Evolutionary conservation across 2,329 filamentous ascomycete genomes (phyloP).

Genomic region (Fusarium kyushuense): DNA sequence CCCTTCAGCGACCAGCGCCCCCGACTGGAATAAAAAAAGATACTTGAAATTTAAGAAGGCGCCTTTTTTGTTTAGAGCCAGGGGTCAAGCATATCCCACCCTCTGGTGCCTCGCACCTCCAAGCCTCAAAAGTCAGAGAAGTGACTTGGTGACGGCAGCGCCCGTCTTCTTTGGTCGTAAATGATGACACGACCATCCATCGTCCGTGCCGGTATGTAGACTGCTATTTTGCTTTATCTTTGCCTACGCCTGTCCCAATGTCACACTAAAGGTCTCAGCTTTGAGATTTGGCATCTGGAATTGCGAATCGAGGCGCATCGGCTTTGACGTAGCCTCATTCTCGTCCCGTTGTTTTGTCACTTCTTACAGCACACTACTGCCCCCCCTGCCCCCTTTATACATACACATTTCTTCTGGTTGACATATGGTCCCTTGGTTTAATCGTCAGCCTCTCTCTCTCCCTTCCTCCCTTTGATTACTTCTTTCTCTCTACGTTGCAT

Average conservation of each 20-base stretch:
- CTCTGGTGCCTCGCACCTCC: constrained; percentile 34
- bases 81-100: constrained; percentile 31
- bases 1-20: constrained; percentile 25
- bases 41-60: constrained; percentile 17
- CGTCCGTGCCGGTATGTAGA: constrained; percentile 69
- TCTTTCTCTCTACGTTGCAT: constrained; percentile 39
- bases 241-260: constrained; percentile 18
- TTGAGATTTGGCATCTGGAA: constrained; percentile 2
- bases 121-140: constrained; percentile 34
- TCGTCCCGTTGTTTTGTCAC: constrained; percentile 21
- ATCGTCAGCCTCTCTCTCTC: constrained; percentile 28
- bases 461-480: constrained; percentile 37
- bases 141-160: constrained; percentile 39
- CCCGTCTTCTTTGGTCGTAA: constrained; percentile 38
- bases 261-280: constrained; percentile 19
- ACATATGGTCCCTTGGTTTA: constrained; percentile 26
- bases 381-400: constrained; percentile 29
- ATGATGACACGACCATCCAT: constrained; percentile 71
- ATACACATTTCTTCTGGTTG: constrained; percentile 28
- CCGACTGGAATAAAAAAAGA: constrained; percentile 15
- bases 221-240: constrained; percentile 10
- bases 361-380: constrained; percentile 21
- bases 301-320: constrained; percentile 21
- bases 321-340: constrained; percentile 34
- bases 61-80: constrained; percentile 26